phyloP scores from a whole-genome alignment of 768 basidiomycete genomes.

The Lactifluus pinguis region DNA sequence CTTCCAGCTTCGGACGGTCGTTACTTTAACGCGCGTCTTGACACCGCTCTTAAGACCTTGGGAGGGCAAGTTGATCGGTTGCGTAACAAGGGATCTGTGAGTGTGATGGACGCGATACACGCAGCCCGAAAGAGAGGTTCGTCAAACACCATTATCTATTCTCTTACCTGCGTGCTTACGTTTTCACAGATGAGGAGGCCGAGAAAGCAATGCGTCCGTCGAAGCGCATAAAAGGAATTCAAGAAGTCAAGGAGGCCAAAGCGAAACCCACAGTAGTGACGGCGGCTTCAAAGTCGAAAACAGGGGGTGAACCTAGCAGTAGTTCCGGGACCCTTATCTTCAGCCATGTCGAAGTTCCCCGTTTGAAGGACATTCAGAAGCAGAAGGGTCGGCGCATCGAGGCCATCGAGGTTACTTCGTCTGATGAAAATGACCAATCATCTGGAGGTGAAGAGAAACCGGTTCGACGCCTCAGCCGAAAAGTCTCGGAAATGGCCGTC shows the following conservation, averaged over 20 bases:
- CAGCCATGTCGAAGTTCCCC: constrained; percentile 17
- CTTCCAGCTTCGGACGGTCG: constrained; percentile 70
- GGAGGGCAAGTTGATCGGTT: constrained; percentile 61
- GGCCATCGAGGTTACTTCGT: constrained; percentile 5
- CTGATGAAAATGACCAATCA: neutral
- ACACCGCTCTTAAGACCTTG: constrained; percentile 49
- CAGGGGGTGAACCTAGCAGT: constrained; percentile 1
- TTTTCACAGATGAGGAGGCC: constrained; percentile 40
- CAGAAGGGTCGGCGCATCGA: neutral
- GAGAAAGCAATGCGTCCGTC: constrained; percentile 36
- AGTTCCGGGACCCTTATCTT: constrained; percentile 9
- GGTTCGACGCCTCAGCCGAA: constrained; percentile 8
- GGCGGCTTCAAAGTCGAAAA: neutral
- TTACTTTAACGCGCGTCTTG: constrained; percentile 80
- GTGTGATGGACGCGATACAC: constrained; percentile 57
- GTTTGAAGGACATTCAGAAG: constrained; percentile 6
- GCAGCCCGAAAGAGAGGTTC: constrained; percentile 52
- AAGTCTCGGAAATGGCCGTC: constrained; percentile 16
- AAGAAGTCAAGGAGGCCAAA: neutral
- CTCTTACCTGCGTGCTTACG: constrained; percentile 15
- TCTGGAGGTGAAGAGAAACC: constrained; percentile 7
- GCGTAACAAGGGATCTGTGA: constrained; percentile 50
- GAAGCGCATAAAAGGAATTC: constrained; percentile 65
- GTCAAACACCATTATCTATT: constrained; percentile 12
- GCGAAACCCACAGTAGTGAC: neutral